Base-by-base conservation (phyloP, 2,329 filamentous ascomycete genomes). In the Fusarium pilosicola region DNA sequence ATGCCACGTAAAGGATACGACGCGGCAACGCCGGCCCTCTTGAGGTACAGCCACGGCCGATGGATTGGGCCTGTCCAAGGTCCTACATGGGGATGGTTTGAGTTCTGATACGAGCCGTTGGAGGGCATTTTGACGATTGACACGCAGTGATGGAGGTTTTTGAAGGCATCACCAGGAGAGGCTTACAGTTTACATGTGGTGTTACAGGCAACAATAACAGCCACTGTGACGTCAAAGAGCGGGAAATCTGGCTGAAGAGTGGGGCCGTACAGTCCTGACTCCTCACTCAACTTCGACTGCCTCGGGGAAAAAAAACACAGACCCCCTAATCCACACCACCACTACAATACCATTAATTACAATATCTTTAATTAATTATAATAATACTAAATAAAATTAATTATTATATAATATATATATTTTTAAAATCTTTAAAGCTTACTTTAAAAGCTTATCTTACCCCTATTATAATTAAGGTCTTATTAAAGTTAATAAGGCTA, bases 1-100 rank as follows among this genome's bases (percentile, higher is more conserved):
- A 98, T 91, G 72, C 96, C 96, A 83, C 92, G 85, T 58, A 91
- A 79, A 24, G 90, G 90, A 72, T 89, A 91, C 7, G 85, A 86
- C 6, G 84, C 87, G 4, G 88, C 86, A 46, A 82, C 71, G 65
- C 83, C 75, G 18, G 84, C 87, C 56, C 87, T 83, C 44, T 74
- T 80, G 48, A 86, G 51, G 77, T 88, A 88, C 51, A 77, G 76
- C 41, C 81, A 75, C 7, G 84, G 84, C 17, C 85, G 81, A 55
- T 81, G 74, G 9, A 84, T 56, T 11, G 78, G 74, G 6, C 71
- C 71, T 24, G 65, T 58, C 49, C 77, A 61, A n/a, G 69, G 56
- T 49, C 75, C 74, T 17, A 68, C 60, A 52, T 73, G 62, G 15
- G 67, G 65, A 26, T 71, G 69, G 54, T 68, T 59, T 6, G 45